Evolutionary conservation across 805 yeast genomes (phyloP), one percentile per base, ranked within the genome.

Genomic region (Candida lessepsii): DNA sequence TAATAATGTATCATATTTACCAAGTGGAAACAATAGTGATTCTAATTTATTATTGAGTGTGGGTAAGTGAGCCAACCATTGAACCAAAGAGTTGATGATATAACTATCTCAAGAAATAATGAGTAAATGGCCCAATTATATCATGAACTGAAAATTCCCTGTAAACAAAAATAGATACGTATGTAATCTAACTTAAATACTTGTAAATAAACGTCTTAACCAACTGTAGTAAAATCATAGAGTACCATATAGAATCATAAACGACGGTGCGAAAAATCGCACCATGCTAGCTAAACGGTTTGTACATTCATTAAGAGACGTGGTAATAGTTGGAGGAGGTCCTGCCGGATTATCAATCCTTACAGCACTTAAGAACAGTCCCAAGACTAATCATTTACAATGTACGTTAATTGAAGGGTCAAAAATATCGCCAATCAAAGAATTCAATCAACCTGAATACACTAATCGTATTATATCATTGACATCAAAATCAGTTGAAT

Each of bases 271-370:
- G 24, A 35, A 27, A 27, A 27, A 20, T 36, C 23, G 33, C 39
- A 36, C 28, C 35, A 37, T 30, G 35, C 13, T 37, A 25, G 17
- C 16, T 31, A 38, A 25, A 38, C 34, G 41, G 20, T 20, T 38
- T 10, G 9, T 32, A 2, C 42, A 39, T 15, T 21, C 32, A 9
- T 42, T 51, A n/a, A 70, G 60, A 20, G 97, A 91, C 60, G 77
- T 93, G 15, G 81, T 87, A 6, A 85, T 93, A 39, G 85, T 93
- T 26, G 99, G 99, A 26, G 98, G 95, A 6, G 99, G 99, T 0
- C 96, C 98, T 1, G 98, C 98, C 1, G 99, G 99, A 0, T 65
- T 93, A 41, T 83, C 96, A 1, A 65, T 93, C 26, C 81, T 93
- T 4, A 76, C 96, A 0, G 95, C 95, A 0, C 63, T 91, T 42